A percentile compares a stretch with the other conserved stretches of the same genome.
Conservation (phyloP, 495 filamentous ascomycete species). For the Opeltia flavorubescens region DNA sequence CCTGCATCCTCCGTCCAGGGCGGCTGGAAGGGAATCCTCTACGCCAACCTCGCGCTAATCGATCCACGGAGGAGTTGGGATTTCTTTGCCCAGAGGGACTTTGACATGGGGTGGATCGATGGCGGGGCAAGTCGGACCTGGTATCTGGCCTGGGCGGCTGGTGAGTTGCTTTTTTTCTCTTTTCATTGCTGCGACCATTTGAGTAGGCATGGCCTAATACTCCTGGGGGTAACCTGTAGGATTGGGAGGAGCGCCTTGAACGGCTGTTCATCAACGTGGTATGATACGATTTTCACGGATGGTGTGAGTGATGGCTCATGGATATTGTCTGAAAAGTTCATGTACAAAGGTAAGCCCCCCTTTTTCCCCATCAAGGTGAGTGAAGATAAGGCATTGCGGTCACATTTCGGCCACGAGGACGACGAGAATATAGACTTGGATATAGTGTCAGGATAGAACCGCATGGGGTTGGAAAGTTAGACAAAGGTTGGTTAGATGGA, state of each 20-base stretch:
- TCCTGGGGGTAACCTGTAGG: too few species aligned
- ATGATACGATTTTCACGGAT: too few species aligned
- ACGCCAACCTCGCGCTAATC: slow-evolving; percentile 65
- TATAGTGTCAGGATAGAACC: too few species aligned
- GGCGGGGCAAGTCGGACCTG: slow-evolving; percentile 77
- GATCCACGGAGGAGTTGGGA: slow-evolving; percentile 55
- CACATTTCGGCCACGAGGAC: too few species aligned
- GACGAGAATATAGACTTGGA: too few species aligned
- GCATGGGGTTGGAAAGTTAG: too few species aligned
- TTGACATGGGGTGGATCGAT: slow-evolving; percentile 63
- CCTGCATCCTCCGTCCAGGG: slow-evolving; percentile 46
- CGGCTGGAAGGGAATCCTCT: slow-evolving; percentile 80
- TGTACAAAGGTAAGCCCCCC: not conserved
- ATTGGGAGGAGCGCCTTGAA: not conserved
- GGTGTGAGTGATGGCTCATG: too few species aligned
- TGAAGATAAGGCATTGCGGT: not conserved
- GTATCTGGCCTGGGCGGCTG: slow-evolving; percentile 75
- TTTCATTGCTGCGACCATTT: not conserved
- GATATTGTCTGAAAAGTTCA: too few species aligned
- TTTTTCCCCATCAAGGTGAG: not conserved
- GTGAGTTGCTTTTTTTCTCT: slow-evolving; percentile 19
- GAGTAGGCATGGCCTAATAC: not conserved
- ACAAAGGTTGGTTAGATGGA: too few species aligned
- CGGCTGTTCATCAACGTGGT: too few species aligned
- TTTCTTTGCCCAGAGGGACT: slow-evolving; percentile 56